These are phyloP conservation scores for Pleurotus platypus DNA, from an alignment of 768 basidiomycete species.

Conservation along the genomic window DNA sequence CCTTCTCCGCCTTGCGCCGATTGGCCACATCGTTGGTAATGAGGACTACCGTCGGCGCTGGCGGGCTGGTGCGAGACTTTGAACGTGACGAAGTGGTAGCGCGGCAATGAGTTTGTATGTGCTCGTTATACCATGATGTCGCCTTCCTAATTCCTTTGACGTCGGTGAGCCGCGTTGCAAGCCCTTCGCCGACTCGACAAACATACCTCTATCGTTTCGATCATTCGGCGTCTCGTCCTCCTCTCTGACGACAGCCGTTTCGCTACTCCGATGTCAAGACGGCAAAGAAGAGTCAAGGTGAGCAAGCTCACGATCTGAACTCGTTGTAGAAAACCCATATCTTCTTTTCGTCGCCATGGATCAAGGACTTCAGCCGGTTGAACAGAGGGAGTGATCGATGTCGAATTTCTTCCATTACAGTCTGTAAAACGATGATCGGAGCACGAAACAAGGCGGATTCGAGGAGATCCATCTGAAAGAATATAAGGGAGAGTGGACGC, in stretches of 20 bases:
- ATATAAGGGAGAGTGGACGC: background rate
- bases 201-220: conserved; percentile 85
- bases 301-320: conserved; percentile 63
- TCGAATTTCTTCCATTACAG: conserved; percentile 93
- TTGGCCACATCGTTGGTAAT: conserved; percentile 91
- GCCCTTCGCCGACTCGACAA: background rate
- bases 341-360: conserved; percentile 82
- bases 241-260: conserved; percentile 76
- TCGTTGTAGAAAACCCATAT: conserved; percentile 88
- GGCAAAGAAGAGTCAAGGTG: background rate
- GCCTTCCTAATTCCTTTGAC: conserved; percentile 81
- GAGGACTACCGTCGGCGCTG: conserved; percentile 64
- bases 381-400: conserved; percentile 91
- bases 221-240: conserved; percentile 88
- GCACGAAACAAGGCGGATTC: conserved; percentile 71
- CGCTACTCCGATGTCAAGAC: conserved; percentile 35
- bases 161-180: background rate
- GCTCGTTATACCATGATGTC: conserved; percentile 84
- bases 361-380: conserved; percentile 84
- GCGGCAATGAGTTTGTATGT: conserved; percentile 37
- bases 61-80: conserved; percentile 19
- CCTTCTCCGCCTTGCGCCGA: conserved; percentile 65
- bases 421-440: conserved; percentile 90
- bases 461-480: conserved; percentile 84
- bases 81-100: conserved; percentile 49